Evolutionary conservation across 1,284 basidiomycete genomes (phyloP), one percentile per base, ranked within the genome.

Genomic region (Psilocybe mexicana): DNA sequence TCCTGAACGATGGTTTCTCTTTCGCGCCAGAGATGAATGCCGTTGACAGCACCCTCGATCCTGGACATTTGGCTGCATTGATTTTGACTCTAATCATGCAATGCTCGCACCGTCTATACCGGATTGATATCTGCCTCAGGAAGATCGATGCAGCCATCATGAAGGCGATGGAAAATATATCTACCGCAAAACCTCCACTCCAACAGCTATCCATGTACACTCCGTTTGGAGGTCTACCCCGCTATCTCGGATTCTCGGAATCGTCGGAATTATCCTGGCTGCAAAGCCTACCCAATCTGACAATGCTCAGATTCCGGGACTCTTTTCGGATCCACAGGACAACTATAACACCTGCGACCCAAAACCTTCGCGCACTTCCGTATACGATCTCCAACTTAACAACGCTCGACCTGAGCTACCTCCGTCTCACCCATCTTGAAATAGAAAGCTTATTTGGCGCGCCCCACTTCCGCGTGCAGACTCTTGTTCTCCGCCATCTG

Each of bases 381-480:
- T 57, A 47, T n/a, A 42, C 18, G 18, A 18, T 61, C 14, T 26
- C 58, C 11, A 53, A 54, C 30, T 52, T 66, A 11, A 63, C 60
- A 2, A 52, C 59, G n/a, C 45, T 66, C 24, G 51, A 52, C 2
- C 52, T 57, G 1, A 36, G 43, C 6, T 24, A 43, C 30, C 52
- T 66, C 43, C 48, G 33, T 18, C 57, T 52, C n/a, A 55, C 38
- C n/a, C 56, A 60, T 50, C 40, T 54, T 24, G 60, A 63, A 12
- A 43, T 58, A 11, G 55, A 60, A 28, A 38, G 30, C 1, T 28
- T 66, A 18, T 62, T 64, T 28, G 28, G 52, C 0, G 44, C 57
- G 14, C 38, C 38, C 0, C 55, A 55, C 26, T 44, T 43, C 35
- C 58, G 54, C 35, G 30, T 64, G 11, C 36, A 33, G 23, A 38